Percentiles rank a stretch among this genome's conserved stretches.
These are phyloP conservation scores for Phyllachora maydis DNA, from an alignment of 2,329 filamentous ascomycete species.

Conservation along the genomic window DNA sequence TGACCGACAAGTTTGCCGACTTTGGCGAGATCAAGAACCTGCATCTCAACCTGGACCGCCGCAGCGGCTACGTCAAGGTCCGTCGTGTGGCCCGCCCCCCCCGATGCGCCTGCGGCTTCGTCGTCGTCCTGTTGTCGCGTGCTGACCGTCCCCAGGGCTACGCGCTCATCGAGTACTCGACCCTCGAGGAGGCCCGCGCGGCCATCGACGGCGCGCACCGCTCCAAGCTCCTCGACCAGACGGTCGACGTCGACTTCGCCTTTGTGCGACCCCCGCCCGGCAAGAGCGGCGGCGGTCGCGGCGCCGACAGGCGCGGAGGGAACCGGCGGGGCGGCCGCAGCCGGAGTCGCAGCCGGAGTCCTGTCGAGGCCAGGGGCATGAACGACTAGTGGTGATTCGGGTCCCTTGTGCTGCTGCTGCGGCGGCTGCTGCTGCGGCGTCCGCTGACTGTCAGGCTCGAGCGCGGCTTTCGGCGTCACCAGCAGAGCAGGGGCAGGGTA, in stretches of 20 bases:
- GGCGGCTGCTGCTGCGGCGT: no score
- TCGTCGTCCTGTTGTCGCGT: slow-evolving; percentile 1
- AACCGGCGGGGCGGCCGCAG: slow-evolving; percentile 21
- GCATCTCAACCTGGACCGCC: slow-evolving; percentile 62
- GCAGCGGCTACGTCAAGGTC: slow-evolving; percentile 77
- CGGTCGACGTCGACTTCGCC: slow-evolving; percentile 62
- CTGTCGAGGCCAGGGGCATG: slow-evolving; percentile 10
- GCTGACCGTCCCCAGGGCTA: slow-evolving; percentile 39
- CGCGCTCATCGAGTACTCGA: slow-evolving; percentile 68
- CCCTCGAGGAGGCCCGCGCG: slow-evolving; percentile 57
- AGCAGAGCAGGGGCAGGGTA: no score
- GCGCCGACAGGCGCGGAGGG: slow-evolving; percentile 15
- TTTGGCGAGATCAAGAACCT: slow-evolving; percentile 77
- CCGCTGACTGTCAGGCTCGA: no score
- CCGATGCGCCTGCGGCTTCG: background rate
- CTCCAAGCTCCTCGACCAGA: slow-evolving; percentile 64
- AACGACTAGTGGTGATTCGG: no score
- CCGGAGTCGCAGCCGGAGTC: slow-evolving; percentile 26
- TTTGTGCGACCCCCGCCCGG: slow-evolving; percentile 62
- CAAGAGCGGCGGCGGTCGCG: slow-evolving; percentile 19
- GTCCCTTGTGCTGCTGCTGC: no score
- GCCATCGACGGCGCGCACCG: slow-evolving; percentile 64
- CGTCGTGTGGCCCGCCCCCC: slow-evolving; percentile 1
- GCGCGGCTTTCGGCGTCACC: no score
- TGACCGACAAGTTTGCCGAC: slow-evolving; percentile 66